Evolutionary conservation across 345 rosid genomes (phyloP).

Genomic region (Psidium guajava): DNA sequence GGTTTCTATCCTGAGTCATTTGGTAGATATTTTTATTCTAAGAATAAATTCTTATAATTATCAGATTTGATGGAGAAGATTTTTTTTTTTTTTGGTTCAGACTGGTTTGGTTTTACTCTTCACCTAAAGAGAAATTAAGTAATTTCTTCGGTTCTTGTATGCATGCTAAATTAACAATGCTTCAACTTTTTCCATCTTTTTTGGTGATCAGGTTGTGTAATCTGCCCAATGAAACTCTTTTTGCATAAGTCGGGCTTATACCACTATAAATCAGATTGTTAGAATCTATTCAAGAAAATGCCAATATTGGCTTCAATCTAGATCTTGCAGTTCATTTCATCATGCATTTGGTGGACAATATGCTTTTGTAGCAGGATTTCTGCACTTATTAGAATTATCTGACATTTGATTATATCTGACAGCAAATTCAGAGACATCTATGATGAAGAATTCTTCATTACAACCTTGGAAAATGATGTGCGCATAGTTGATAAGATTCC

Average conservation of each 20-base stretch:
- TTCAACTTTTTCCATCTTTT: neutral
- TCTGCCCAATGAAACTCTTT: neutral
- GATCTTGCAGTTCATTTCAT: neutral
- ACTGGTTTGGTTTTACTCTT: neutral
- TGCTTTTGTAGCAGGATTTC: neutral
- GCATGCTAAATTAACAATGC: neutral
- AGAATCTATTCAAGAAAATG: neutral
- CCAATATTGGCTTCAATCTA: neutral
- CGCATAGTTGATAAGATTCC: slow-evolving; percentile 80
- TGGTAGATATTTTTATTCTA: neutral
- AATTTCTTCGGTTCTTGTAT: neutral
- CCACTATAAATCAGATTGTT: neutral
- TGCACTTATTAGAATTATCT: neutral
- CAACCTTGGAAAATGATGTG: slow-evolving; percentile 66
- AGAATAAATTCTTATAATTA: neutral
- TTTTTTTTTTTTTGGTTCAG: neutral
- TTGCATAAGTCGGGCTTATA: neutral
- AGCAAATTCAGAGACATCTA: slow-evolving; percentile 88
- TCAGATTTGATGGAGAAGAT: neutral
- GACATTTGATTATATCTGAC: slow-evolving; percentile 13
- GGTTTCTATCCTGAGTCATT: neutral
- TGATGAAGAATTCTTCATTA: slow-evolving; percentile 75
- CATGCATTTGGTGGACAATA: neutral
- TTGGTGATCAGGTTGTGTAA: neutral
- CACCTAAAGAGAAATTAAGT: neutral